A percentile compares a stretch with the other conserved stretches of the same genome.
phyloP scores from a whole-genome alignment of 306 rosid genomes.

The Acacia acuminata region DNA sequence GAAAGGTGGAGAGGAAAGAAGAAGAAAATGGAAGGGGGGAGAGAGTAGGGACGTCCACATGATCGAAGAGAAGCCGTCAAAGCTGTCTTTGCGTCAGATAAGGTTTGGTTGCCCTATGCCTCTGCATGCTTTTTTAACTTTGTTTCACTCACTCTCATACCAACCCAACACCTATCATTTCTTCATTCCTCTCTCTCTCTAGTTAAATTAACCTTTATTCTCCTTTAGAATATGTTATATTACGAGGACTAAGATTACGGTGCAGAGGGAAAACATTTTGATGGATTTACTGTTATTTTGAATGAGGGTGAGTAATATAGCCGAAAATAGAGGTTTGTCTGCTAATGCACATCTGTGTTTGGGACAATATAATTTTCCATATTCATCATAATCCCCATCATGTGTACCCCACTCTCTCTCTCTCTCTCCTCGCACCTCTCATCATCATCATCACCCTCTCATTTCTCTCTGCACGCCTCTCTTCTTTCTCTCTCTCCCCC shows the following conservation, averaged over 20 bases:
- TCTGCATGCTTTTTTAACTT: slow-evolving; percentile 20
- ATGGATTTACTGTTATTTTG: background rate
- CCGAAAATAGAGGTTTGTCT: slow-evolving; percentile 1
- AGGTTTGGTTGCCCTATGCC: background rate
- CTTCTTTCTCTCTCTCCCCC: background rate
- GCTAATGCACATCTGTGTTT: background rate
- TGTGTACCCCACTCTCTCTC: slow-evolving; percentile 37
- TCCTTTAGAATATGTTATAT: background rate
- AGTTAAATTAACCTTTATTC: background rate
- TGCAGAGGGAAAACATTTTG: background rate
- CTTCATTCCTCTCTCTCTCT: background rate
- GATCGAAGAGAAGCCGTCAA: background rate
- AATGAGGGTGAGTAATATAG: background rate
- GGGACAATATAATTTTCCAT: background rate
- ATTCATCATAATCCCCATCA: slow-evolving; percentile 7
- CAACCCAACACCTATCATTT: slow-evolving; percentile 2
- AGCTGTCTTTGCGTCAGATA: slow-evolving; percentile 31
- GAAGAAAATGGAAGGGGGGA: background rate
- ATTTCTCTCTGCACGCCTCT: slow-evolving; percentile 43
- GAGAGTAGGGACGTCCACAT: slow-evolving; percentile 3
- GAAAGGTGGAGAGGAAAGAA: slow-evolving; percentile 24
- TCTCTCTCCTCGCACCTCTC: slow-evolving; percentile 39
- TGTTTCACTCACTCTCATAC: slow-evolving; percentile 35
- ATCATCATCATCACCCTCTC: slow-evolving; percentile 36
- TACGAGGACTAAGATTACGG: background rate